phyloP scores from a whole-genome alignment of 495 filamentous ascomycete genomes.

The Tuber borchii region DNA sequence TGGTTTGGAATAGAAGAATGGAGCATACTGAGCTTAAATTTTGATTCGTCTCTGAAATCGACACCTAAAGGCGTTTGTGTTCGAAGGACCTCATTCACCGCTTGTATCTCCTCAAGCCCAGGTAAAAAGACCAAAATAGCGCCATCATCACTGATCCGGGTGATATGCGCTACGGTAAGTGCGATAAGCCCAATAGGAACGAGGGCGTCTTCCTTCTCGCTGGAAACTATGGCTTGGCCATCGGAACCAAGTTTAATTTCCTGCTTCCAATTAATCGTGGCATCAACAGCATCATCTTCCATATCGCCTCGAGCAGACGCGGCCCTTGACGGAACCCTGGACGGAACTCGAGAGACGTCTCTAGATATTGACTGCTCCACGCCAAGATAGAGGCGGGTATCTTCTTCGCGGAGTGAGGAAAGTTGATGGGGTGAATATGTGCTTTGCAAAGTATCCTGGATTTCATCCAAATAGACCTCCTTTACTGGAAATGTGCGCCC shows the following conservation, averaged over 20 bases:
- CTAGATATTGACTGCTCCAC: slow-evolving; percentile 40
- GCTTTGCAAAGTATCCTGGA: slow-evolving; percentile 44
- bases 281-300: slow-evolving; percentile 37
- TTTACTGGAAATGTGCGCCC: slow-evolving; percentile 54
- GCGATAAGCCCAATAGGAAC: slow-evolving; percentile 50
- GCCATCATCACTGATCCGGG: slow-evolving; percentile 48
- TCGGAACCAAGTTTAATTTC: slow-evolving; percentile 40
- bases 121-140: slow-evolving; percentile 57
- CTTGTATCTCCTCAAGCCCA: slow-evolving; percentile 51
- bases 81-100: slow-evolving; percentile 43
- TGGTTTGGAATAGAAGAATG: slow-evolving; percentile 52
- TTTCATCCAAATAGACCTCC: slow-evolving; percentile 50
- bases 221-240: slow-evolving; percentile 36
- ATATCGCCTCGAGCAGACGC: slow-evolving; percentile 17
- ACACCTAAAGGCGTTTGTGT: slow-evolving; percentile 41
- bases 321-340: slow-evolving; percentile 33
- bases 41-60: slow-evolving; percentile 46
- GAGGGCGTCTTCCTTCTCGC: slow-evolving; percentile 46
- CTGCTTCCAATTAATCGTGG: slow-evolving; percentile 49
- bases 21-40: slow-evolving; percentile 49
- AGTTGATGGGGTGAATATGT: slow-evolving; percentile 31
- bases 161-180: slow-evolving; percentile 50
- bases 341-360: slow-evolving; percentile 29
- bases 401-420: slow-evolving; percentile 40
- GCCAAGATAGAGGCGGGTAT: slow-evolving; percentile 43